Evolutionary conservation across 345 rosid species (phyloP).

Genomic region (Lepidium aucheri): DNA sequence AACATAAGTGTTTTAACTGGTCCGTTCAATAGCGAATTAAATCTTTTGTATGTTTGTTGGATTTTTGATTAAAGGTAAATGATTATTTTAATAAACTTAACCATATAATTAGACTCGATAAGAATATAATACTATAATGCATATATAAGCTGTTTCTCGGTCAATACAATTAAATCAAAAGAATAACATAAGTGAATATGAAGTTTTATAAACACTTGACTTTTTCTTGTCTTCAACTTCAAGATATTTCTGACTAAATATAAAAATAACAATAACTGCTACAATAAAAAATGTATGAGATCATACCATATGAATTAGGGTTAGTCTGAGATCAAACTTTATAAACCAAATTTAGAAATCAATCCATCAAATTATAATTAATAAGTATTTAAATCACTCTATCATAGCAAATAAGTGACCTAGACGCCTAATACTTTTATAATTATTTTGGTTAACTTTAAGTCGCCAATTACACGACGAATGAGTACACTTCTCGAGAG

Average conservation of each 20-base stretch:
- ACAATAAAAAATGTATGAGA: background rate
- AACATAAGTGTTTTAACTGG: constrained; percentile 1
- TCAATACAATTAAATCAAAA: background rate
- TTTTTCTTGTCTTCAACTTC: background rate
- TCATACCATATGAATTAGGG: too few species aligned
- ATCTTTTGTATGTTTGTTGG: background rate
- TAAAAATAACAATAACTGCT: background rate
- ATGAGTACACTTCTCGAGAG: constrained; percentile 20
- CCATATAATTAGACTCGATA: background rate
- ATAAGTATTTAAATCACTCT: background rate
- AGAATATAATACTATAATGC: background rate
- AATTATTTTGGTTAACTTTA: too few species aligned
- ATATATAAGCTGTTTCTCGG: background rate
- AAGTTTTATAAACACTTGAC: background rate
- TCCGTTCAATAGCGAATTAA: background rate
- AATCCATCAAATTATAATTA: too few species aligned
- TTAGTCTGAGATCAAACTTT: background rate
- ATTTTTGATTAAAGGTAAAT: background rate
- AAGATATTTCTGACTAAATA: background rate
- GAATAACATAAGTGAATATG: background rate
- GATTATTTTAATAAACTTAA: background rate
- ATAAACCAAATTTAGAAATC: background rate
- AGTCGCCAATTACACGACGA: constrained; percentile 5
- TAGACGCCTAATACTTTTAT: background rate
- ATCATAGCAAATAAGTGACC: background rate